phyloP scores from a whole-genome alignment of 1,284 basidiomycete species.

The Pseudozyma sp. region DNA sequence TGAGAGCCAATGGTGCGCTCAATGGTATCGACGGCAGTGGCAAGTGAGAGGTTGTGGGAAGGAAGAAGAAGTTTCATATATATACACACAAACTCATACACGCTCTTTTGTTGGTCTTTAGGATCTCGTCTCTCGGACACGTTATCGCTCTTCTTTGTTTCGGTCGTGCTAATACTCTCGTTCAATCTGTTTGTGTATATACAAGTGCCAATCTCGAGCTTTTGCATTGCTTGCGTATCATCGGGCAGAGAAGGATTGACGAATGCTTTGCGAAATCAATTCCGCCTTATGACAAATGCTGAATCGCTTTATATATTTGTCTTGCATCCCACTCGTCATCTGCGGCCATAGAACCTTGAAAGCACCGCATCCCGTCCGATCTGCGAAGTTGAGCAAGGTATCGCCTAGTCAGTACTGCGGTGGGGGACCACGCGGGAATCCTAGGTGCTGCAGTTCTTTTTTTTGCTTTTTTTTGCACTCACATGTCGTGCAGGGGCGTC shows the following conservation, averaged over 20 bases:
- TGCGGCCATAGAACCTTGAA: constrained; percentile 82
- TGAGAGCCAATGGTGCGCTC: constrained; percentile 63
- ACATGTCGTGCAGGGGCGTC: too few species aligned
- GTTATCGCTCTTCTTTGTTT: too few species aligned
- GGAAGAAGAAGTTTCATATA: neutral
- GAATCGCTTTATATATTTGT: too few species aligned
- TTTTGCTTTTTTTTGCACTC: neutral
- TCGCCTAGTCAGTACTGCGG: constrained; percentile 84
- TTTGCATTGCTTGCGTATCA: too few species aligned
- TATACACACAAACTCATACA: neutral
- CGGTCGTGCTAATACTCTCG: too few species aligned
- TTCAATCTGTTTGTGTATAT: too few species aligned
- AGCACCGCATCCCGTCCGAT: constrained; percentile 84
- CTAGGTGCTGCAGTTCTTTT: constrained; percentile 77
- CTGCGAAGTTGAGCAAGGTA: constrained; percentile 83
- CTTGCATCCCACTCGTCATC: too few species aligned
- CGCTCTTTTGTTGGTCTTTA: neutral
- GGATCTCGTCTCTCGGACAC: neutral
- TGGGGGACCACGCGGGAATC: constrained; percentile 85
- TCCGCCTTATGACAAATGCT: too few species aligned
- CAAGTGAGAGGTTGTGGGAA: constrained; percentile 16
- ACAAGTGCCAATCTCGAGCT: too few species aligned
- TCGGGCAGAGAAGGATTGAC: neutral
- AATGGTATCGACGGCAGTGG: constrained; percentile 46
- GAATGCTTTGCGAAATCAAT: too few species aligned